phyloP scores from a whole-genome alignment of 441 rosid species.

The Eruca vesicaria region DNA sequence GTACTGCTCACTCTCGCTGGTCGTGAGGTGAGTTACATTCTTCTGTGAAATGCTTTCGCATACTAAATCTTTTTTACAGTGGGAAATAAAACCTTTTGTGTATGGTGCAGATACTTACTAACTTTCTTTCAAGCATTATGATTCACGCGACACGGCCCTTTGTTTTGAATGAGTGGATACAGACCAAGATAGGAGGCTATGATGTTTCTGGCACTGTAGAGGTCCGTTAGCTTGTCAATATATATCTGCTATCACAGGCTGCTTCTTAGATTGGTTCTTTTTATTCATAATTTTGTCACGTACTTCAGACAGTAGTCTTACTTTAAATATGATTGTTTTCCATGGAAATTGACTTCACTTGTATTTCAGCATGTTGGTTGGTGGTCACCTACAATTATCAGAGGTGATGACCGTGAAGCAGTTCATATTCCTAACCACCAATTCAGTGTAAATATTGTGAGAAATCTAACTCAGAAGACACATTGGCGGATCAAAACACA shows the following conservation, averaged over 20 bases:
- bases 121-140: slow-evolving; percentile 73
- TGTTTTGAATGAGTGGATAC: slow-evolving; percentile 70
- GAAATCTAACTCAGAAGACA: slow-evolving; percentile 71
- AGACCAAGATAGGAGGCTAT: slow-evolving; percentile 67
- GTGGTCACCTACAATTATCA: slow-evolving; percentile 81
- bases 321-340: not conserved
- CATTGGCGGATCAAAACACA: slow-evolving; percentile 84
- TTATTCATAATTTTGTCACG: not conserved
- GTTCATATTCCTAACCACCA: slow-evolving; percentile 79
- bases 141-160: slow-evolving; percentile 77
- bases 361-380: slow-evolving; percentile 67
- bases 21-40: slow-evolving; percentile 54
- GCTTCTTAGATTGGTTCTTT: not conserved
- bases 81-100: slow-evolving; percentile 12
- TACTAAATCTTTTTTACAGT: not conserved
- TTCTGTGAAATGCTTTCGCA: not conserved
- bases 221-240: slow-evolving; percentile 40
- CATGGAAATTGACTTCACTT: slow-evolving; percentile 9
- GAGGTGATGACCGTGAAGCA: slow-evolving; percentile 83
- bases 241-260: not conserved
- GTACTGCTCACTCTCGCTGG: slow-evolving; percentile 82
- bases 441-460: slow-evolving; percentile 67
- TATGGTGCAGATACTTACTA: slow-evolving; percentile 61
- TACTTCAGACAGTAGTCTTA: slow-evolving; percentile 4
- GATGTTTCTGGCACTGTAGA: slow-evolving; percentile 86